These are phyloP conservation scores for Spatholobus suberectus DNA, from an alignment of 306 rosid species.

Conservation along the genomic window DNA sequence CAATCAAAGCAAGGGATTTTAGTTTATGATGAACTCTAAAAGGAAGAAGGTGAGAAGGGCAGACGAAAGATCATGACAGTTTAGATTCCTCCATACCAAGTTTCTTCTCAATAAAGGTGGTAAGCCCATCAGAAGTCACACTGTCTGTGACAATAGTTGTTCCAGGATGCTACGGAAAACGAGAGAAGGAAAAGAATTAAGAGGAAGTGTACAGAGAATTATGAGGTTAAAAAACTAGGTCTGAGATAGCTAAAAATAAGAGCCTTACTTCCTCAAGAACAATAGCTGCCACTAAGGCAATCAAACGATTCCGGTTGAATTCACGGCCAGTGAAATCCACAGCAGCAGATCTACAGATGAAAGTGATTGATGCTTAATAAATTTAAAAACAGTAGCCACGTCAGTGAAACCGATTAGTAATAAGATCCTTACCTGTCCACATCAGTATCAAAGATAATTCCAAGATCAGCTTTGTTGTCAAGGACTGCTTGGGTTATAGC, in stretches of 20 bases:
- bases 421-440: slow-evolving; percentile 74
- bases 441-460: slow-evolving; percentile 97
- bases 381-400: slow-evolving; percentile 1
- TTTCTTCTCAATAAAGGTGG: slow-evolving; percentile 88
- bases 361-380: slow-evolving; percentile 24
- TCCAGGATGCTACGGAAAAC: slow-evolving; percentile 77
- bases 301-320: slow-evolving; percentile 88
- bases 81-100: slow-evolving; percentile 67
- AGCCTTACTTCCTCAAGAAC: slow-evolving; percentile 87
- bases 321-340: slow-evolving; percentile 89
- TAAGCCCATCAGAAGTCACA: slow-evolving; percentile 96
- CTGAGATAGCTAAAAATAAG: slow-evolving; percentile 29
- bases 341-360: slow-evolving; percentile 86
- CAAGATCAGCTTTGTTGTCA: slow-evolving; percentile 91
- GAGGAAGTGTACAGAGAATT: neutral
- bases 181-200: slow-evolving; percentile 29
- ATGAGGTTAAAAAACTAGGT: slow-evolving; percentile 20
- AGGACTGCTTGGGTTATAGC: slow-evolving; percentile 94
- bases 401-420: slow-evolving; percentile 34
- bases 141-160: slow-evolving; percentile 97
- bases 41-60: neutral
- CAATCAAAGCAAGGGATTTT: slow-evolving; percentile 13
- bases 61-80: slow-evolving; percentile 19
- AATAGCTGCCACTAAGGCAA: slow-evolving; percentile 96
- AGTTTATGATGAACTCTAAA: slow-evolving; percentile 10